A percentile compares a stretch with the other conserved stretches of the same genome.
phyloP scores from a whole-genome alignment of 345 rosid species.

The Rhodamnia rubescens region DNA sequence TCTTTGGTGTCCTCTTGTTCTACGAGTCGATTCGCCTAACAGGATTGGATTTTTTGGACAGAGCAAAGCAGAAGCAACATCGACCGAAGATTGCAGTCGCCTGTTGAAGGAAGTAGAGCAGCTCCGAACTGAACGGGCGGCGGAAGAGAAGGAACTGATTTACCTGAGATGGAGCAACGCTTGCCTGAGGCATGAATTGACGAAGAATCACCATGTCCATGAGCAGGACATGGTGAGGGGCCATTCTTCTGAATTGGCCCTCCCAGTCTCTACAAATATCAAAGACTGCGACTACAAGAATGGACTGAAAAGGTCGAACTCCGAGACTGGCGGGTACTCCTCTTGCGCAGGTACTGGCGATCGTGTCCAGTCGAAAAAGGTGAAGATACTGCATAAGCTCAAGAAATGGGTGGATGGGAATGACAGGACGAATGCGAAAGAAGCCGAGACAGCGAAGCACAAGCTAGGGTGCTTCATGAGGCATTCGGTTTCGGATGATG shows the following conservation, averaged over 20 bases:
- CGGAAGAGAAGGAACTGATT: constrained; percentile 38
- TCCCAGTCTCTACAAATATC: constrained; percentile 5
- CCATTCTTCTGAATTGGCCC: constrained; percentile 12
- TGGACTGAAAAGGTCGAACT: constrained; percentile 8
- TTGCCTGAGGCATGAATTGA: constrained; percentile 57
- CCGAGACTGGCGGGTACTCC: not conserved
- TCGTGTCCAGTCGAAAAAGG: constrained; percentile 27
- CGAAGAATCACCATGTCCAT: constrained; percentile 16
- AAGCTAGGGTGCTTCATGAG: constrained; percentile 29
- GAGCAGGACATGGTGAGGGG: not conserved
- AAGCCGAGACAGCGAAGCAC: constrained; percentile 23
- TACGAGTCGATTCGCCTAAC: not conserved
- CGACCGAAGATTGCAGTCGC: constrained; percentile 27
- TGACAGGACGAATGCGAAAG: constrained; percentile 24
- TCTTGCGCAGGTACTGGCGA: not conserved
- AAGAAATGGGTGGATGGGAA: constrained; percentile 66
- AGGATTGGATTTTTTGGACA: constrained; percentile 1
- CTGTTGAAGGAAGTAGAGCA: constrained; percentile 34
- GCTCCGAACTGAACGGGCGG: constrained; percentile 25
- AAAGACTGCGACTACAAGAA: constrained; percentile 10
- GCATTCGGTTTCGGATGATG: constrained; percentile 20
- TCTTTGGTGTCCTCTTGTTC: not conserved
- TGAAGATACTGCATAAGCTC: constrained; percentile 40
- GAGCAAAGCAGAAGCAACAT: constrained; percentile 11
- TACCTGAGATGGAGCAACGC: constrained; percentile 65